Conservation (phyloP, 2,329 filamentous ascomycete species). For the Botrytis deweyae region DNA sequence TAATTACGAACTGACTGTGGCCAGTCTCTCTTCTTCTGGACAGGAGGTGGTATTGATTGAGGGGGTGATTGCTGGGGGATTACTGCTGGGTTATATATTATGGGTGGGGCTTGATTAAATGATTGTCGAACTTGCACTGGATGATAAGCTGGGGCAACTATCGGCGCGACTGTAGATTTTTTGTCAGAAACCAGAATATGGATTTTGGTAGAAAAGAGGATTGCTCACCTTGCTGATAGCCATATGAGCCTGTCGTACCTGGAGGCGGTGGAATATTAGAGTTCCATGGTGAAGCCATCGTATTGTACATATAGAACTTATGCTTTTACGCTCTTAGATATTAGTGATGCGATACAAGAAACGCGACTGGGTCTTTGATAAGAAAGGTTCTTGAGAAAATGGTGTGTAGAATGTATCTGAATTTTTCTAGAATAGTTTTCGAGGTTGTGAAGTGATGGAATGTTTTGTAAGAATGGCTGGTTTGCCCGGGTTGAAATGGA, state of each 20-base stretch:
- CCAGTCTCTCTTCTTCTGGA: slow-evolving; percentile 67
- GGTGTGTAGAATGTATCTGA: slow-evolving; percentile 1
- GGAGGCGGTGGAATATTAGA: slow-evolving; percentile 41
- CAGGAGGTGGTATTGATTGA: slow-evolving; percentile 37
- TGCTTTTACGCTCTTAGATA: slow-evolving; percentile 26
- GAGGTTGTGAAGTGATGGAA: neutral
- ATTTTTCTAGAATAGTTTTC: neutral
- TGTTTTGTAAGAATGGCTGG: slow-evolving; percentile 13
- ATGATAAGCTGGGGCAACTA: slow-evolving; percentile 46
- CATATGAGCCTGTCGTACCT: slow-evolving; percentile 42
- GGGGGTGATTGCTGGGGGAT: slow-evolving; percentile 30
- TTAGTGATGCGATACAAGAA: slow-evolving; percentile 33
- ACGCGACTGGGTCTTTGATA: slow-evolving; percentile 16
- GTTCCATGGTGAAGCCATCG: slow-evolving; percentile 39
- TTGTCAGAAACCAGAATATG: neutral
- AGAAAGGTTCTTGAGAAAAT: neutral
- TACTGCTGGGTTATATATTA: slow-evolving; percentile 39
- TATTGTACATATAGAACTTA: slow-evolving; percentile 30
- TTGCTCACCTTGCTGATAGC: slow-evolving; percentile 36
- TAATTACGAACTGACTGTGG: slow-evolving; percentile 80
- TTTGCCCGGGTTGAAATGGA: neutral
- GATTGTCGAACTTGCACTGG: slow-evolving; percentile 45
- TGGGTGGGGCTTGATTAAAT: slow-evolving; percentile 37
- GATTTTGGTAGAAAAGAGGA: neutral
- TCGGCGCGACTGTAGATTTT: slow-evolving; percentile 35